Percentiles rank a stretch among this genome's conserved stretches.
Evolutionary conservation across 2,329 filamentous ascomycete species (phyloP).

Genomic region (Calonectria leucothoes): DNA sequence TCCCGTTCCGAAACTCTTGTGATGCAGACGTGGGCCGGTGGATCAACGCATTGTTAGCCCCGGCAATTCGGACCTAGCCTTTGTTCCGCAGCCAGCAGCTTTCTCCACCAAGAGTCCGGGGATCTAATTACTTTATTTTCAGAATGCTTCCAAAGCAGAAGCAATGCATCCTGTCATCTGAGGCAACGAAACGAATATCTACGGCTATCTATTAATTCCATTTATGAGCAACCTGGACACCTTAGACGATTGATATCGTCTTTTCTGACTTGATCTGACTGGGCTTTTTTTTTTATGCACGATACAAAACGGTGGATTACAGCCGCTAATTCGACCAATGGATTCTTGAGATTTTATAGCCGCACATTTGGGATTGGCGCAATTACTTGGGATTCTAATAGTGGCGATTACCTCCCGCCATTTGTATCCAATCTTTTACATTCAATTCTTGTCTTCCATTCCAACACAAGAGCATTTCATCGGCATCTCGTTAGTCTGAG

Average conservation of each 20-base stretch:
- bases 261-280: too few relatives aligned
- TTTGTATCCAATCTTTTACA: not conserved
- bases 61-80: not conserved
- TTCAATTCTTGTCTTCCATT: not conserved
- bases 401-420: too few relatives aligned
- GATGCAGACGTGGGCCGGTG: not conserved
- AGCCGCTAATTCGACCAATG: too few relatives aligned
- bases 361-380: too few relatives aligned
- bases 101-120: not conserved
- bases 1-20: not conserved
- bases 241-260: too few relatives aligned
- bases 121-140: not conserved
- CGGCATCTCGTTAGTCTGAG: not conserved
- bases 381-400: too few relatives aligned
- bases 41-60: not conserved
- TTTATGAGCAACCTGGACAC: too few relatives aligned
- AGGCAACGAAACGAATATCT: not conserved
- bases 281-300: too few relatives aligned
- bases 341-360: too few relatives aligned
- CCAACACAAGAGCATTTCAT: not conserved
- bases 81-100: not conserved
- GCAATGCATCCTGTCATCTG: rapidly evolving
- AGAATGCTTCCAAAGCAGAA: not conserved
- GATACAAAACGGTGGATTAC: too few relatives aligned
- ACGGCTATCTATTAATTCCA: not conserved